These are phyloP conservation scores for Boechera divaricarpa DNA, from an alignment of 345 rosid species.

Conservation along the genomic window DNA sequence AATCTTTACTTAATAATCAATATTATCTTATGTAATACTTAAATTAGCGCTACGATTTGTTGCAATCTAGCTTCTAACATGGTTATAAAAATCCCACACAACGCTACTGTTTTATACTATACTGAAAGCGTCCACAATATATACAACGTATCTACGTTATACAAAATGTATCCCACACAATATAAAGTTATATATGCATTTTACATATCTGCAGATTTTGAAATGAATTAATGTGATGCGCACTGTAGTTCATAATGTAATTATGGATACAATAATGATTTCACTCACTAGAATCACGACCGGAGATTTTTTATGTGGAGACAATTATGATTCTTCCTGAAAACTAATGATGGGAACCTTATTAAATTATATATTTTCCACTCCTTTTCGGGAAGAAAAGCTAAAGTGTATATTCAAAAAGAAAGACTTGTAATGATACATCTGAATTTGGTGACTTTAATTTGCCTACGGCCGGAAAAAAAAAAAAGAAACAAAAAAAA, in stretches of 20 bases:
- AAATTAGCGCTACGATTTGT: not conserved
- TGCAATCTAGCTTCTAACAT: not conserved
- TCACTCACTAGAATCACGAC: constrained; percentile 39
- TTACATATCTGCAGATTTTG: constrained; percentile 32
- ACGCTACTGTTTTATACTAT: too few relatives aligned
- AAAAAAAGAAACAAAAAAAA: not conserved
- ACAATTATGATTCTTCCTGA: constrained; percentile 57
- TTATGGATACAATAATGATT: constrained; percentile 44
- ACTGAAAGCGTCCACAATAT: not conserved
- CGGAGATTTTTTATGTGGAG: constrained; percentile 53
- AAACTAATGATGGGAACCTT: constrained; percentile 40
- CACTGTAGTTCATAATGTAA: constrained; percentile 50
- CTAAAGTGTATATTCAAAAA: constrained; percentile 30
- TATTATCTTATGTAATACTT: not conserved
- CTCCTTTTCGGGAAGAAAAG: constrained; percentile 31
- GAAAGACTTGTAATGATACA: constrained; percentile 14
- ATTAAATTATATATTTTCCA: constrained; percentile 15
- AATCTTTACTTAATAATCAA: too few relatives aligned
- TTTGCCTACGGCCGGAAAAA: not conserved
- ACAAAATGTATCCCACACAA: not conserved
- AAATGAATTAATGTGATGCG: constrained; percentile 50
- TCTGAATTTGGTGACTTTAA: not conserved
- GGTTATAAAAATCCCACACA: too few relatives aligned
- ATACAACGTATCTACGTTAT: not conserved
- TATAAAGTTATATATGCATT: not conserved